Conservation (phyloP, 345 rosid species). For the Linum trigynum region DNA sequence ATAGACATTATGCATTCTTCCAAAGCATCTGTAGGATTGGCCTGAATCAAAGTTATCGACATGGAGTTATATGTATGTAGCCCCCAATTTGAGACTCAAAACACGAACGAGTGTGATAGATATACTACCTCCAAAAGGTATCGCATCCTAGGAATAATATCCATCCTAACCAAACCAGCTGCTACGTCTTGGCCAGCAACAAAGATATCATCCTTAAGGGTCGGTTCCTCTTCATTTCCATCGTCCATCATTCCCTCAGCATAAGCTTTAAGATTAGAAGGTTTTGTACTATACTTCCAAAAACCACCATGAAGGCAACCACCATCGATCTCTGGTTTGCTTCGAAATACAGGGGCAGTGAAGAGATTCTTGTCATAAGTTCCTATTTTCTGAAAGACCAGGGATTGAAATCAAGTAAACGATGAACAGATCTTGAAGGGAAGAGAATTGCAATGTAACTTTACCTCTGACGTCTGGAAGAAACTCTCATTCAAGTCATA, state of each 20-base stretch:
- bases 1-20: slow-evolving; percentile 57
- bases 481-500: slow-evolving; percentile 54
- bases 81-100: not conserved
- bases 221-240: slow-evolving; percentile 46
- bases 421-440: not conserved
- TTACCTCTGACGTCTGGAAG: slow-evolving; percentile 69
- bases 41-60: slow-evolving; percentile 33
- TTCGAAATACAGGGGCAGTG: slow-evolving; percentile 77
- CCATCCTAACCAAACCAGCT: slow-evolving; percentile 92
- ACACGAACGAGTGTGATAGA: not conserved
- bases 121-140: slow-evolving; percentile 59
- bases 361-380: slow-evolving; percentile 33
- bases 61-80: not conserved
- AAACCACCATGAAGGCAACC: slow-evolving; percentile 78
- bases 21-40: slow-evolving; percentile 35
- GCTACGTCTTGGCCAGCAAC: slow-evolving; percentile 88
- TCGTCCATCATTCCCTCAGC: slow-evolving; percentile 40
- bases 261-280: slow-evolving; percentile 51
- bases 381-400: slow-evolving; percentile 45
- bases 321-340: slow-evolving; percentile 61
- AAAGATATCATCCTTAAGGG: slow-evolving; percentile 76
- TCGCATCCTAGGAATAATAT: slow-evolving; percentile 56
- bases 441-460: slow-evolving; percentile 1
- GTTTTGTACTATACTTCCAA: slow-evolving; percentile 93
- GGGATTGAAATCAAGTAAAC: not conserved